phyloP scores from a whole-genome alignment of 371 early-diverging fungal species.

The Gilbertella persicaria region DNA sequence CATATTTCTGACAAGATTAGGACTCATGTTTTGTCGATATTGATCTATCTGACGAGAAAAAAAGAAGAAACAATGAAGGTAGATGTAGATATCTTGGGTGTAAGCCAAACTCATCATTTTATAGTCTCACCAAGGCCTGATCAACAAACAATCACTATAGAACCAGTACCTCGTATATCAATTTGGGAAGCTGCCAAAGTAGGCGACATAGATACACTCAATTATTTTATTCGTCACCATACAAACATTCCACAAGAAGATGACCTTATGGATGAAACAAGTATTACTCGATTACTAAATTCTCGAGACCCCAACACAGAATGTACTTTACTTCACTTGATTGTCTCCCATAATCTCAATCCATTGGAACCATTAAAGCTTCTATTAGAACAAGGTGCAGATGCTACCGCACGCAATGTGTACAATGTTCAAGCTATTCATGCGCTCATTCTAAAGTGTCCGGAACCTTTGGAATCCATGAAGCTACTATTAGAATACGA shows the following conservation, averaged over 20 bases:
- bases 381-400: slow-evolving; percentile 51
- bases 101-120: neutral
- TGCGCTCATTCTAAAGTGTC: slow-evolving; percentile 34
- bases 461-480: slow-evolving; percentile 44
- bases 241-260: neutral
- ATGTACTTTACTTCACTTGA: slow-evolving; percentile 47
- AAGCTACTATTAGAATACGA: slow-evolving; percentile 29
- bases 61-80: slow-evolving; percentile 15
- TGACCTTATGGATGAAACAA: neutral
- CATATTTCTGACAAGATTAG: neutral
- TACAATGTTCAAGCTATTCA: slow-evolving; percentile 45
- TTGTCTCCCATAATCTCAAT: slow-evolving; percentile 39
- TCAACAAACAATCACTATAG: slow-evolving; percentile 3
- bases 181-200: slow-evolving; percentile 34
- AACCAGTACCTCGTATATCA: slow-evolving; percentile 5
- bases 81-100: too few relatives aligned
- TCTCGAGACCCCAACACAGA: slow-evolving; percentile 52
- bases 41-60: slow-evolving; percentile 15
- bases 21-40: slow-evolving; percentile 26
- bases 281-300: slow-evolving; percentile 32
- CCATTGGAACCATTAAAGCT: slow-evolving; percentile 35
- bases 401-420: slow-evolving; percentile 43
- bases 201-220: slow-evolving; percentile 28
- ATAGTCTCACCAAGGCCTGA: slow-evolving; percentile 5
- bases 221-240: slow-evolving; percentile 22